Evolutionary conservation across 2,329 filamentous ascomycete species (phyloP), one percentile per base, ranked within the genome.

Genomic region (Diaporthe helianthi): DNA sequence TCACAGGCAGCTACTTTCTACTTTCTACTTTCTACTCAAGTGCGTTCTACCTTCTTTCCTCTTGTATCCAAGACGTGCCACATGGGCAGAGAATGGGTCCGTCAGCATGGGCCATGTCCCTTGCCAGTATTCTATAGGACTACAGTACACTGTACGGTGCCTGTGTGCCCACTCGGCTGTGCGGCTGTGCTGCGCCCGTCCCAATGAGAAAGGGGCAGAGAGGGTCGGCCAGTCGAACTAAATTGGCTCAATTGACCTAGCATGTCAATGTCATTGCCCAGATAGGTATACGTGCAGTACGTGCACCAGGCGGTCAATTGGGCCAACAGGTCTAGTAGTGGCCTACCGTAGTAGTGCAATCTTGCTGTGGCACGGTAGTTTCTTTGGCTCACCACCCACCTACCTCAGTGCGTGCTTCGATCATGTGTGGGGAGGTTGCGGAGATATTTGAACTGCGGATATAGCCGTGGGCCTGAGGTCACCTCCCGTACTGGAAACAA

Each of bases 371-470:
- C 41, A 47, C 58, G 58, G 58, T 41, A 61, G 24, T 61, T 61
- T 61, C 41, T 46, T 61, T 38, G 55, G 38, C 55, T 19, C 55
- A 60, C 38, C 53, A 41, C 33, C 24, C 52, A 22, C 33, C n/a
- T 36, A 12, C 10, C 33, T 36, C 31, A 33, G 31, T 19, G 15
- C 22, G 22, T 15, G 22, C 36, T n/a, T 29, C 5, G 36, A 44
- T 60, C 5, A 24, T 24, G 17, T n/a, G 36, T 44, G 54, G 24
- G 55, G 38, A 41, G 15, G 26, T 19, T 47, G 26, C 55, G 58
- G 58, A 61, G 47, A 61, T 61, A 61, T n/a, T n/a, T n/a, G n/a
- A n/a, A n/a, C n/a, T 47, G 26, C 55, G 58, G 58, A 61, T 61
- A 61, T 61, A 61, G 44, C 58, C 58, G 58, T 47, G 41, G 41